A percentile compares a stretch with the other conserved stretches of the same genome.
Evolutionary conservation across 2,329 filamentous ascomycete species (phyloP).

Genomic region (Cercospora sojina): DNA sequence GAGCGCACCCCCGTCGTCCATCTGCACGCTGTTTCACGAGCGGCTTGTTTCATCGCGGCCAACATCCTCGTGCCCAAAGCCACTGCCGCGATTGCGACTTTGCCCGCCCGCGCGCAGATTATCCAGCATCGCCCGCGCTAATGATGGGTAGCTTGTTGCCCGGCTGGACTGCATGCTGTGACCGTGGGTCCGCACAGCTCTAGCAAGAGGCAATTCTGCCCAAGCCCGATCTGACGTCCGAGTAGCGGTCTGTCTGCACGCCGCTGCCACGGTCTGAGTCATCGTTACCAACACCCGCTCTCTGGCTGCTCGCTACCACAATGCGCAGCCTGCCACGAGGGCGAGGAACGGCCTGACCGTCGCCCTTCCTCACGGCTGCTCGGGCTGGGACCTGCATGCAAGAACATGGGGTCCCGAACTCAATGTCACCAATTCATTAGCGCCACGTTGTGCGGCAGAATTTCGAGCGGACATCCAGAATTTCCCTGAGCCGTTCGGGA

Average conservation of each 20-base stretch:
- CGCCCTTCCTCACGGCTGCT: background rate
- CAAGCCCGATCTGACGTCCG: background rate
- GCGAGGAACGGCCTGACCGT: background rate
- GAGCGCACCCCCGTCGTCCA: background rate
- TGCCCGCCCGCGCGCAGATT: background rate
- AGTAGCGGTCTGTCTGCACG: conserved; percentile 10
- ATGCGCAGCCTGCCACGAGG: background rate
- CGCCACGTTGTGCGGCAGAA: conserved; percentile 1
- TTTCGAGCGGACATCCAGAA: background rate
- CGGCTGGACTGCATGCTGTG: background rate
- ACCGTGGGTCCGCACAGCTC: conserved; percentile 5
- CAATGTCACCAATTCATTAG: conserved; percentile 8
- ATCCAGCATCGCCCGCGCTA: conserved; percentile 2
- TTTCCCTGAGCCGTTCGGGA: background rate
- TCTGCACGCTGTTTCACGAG: conserved; percentile 1
- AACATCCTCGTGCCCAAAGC: background rate
- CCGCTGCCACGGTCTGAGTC: conserved; percentile 1
- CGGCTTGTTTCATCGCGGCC: conserved; percentile 1
- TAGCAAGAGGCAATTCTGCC: background rate
- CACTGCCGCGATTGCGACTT: conserved; percentile 4
- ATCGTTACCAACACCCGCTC: background rate
- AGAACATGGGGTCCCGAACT: conserved; percentile 7
- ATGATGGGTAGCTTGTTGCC: background rate
- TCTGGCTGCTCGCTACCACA: conserved; percentile 5
- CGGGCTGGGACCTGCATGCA: conserved; percentile 6